Conservation (phyloP, 257 asterid genomes). For the Solanum dulcamara region DNA sequence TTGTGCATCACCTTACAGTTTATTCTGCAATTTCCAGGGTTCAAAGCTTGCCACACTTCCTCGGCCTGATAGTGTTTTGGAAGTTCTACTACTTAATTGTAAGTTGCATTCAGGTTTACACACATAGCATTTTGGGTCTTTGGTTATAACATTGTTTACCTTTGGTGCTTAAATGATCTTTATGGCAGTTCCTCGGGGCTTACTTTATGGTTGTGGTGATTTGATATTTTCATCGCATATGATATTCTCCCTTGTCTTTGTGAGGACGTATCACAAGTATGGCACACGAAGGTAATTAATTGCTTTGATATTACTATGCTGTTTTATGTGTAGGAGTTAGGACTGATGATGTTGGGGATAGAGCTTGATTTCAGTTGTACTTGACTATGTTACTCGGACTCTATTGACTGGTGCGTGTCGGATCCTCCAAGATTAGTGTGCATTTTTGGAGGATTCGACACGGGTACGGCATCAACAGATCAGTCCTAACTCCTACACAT, state of each 20-base stretch:
- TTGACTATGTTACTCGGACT: not conserved
- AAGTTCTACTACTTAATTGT: conserved; percentile 57
- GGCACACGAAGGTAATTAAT: conserved; percentile 44
- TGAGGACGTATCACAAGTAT: conserved; percentile 72
- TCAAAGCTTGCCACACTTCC: conserved; percentile 87
- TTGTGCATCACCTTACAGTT: not conserved
- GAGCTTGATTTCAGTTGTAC: not conserved
- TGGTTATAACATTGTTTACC: not conserved
- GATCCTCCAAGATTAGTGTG: not conserved
- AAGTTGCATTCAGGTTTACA: not conserved
- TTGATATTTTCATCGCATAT: conserved; percentile 95
- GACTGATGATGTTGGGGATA: not conserved
- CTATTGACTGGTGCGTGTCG: not conserved
- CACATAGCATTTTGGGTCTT: not conserved
- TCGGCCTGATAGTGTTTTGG: conserved; percentile 54
- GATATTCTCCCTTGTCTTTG: conserved; percentile 93
- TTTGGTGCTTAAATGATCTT: conserved; percentile 1
- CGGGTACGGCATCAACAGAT: not conserved
- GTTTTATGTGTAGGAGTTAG: not conserved
- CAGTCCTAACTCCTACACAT: not conserved
- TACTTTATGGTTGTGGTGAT: conserved; percentile 95
- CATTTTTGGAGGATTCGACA: not conserved
- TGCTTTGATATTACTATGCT: not conserved
- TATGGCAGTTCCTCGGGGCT: conserved; percentile 72
- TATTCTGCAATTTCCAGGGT: conserved; percentile 38